phyloP scores from a whole-genome alignment of 2,329 filamentous ascomycete genomes.

The Claviceps fusiformis region DNA sequence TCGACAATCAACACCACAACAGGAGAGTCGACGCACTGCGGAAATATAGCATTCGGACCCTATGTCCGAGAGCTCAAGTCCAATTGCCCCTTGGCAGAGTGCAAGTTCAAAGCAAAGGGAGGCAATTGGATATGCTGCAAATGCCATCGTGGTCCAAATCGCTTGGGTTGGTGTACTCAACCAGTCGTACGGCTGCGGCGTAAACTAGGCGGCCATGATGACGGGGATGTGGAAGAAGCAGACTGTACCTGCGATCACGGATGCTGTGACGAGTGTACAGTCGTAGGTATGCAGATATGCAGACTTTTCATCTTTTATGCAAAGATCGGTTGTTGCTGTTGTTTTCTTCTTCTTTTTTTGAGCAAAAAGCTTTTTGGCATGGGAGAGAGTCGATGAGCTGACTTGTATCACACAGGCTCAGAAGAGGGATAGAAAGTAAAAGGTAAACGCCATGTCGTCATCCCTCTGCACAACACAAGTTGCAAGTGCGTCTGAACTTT shows the following conservation, averaged over 20 bases:
- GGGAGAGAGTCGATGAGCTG: not conserved
- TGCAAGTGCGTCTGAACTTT: too few species aligned
- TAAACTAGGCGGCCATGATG: constrained; percentile 15
- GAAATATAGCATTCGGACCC: constrained; percentile 32
- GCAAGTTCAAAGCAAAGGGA: constrained; percentile 34
- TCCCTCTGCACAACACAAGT: not conserved
- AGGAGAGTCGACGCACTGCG: constrained; percentile 35
- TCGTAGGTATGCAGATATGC: constrained; percentile 23
- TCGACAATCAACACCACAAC: constrained; percentile 32
- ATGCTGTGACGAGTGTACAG: constrained; percentile 35
- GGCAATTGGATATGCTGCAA: constrained; percentile 41
- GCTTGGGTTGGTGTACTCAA: constrained; percentile 37
- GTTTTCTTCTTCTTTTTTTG: not conserved
- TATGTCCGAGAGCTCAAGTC: constrained; percentile 26
- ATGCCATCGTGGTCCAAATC: constrained; percentile 37
- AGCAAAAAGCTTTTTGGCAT: not conserved
- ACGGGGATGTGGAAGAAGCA: constrained; percentile 20
- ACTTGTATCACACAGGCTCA: not conserved
- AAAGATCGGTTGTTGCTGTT: not conserved
- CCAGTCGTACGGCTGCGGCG: constrained; percentile 17
- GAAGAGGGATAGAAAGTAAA: not conserved
- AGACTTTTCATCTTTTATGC: too few species aligned
- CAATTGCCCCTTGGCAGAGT: constrained; percentile 36
- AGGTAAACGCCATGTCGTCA: not conserved
- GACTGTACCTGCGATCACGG: constrained; percentile 36